phyloP scores from a whole-genome alignment of 805 yeast species.

The Nakazawaea peltata region DNA sequence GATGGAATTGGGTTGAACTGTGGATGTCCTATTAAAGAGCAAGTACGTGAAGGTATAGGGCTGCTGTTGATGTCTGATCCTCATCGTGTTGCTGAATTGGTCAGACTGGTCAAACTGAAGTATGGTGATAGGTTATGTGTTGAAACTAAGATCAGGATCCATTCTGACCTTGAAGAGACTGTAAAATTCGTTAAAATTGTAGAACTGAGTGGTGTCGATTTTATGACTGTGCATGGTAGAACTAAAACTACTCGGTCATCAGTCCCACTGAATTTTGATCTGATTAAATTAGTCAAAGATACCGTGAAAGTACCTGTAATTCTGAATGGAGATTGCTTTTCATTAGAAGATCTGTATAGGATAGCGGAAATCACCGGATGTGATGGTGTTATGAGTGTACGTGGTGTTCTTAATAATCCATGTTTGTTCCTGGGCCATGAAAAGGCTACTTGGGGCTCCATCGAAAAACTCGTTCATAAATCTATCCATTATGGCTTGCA shows the following conservation, averaged over 20 bases:
- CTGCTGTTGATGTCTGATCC: conserved; percentile 89
- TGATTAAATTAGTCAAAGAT: conserved; percentile 58
- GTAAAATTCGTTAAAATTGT: conserved; percentile 61
- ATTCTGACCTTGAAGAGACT: conserved; percentile 66
- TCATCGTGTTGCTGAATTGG: conserved; percentile 77
- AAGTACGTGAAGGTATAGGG: conserved; percentile 92
- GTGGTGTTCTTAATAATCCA: conserved; percentile 84
- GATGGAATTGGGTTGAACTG: conserved; percentile 95
- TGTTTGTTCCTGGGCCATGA: conserved; percentile 72
- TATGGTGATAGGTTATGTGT: conserved; percentile 68
- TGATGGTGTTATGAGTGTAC: conserved; percentile 93
- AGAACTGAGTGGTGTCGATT: conserved; percentile 86
- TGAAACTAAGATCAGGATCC: conserved; percentile 90
- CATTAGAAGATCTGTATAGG: conserved; percentile 49
- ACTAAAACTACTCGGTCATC: conserved; percentile 80
- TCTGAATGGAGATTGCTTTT: conserved; percentile 96
- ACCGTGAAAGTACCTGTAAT: conserved; percentile 69
- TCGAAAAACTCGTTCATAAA: conserved; percentile 77
- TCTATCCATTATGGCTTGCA: conserved; percentile 79
- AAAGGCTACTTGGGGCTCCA: conserved; percentile 83
- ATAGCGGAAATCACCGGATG: conserved; percentile 65
- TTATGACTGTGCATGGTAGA: conserved; percentile 91
- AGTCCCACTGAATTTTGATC: conserved; percentile 75
- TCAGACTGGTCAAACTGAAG: conserved; percentile 66
- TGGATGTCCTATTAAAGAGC: conserved; percentile 96